Evolutionary conservation across 805 yeast genomes (phyloP), one percentile per base, ranked within the genome.

Genomic region (Saccharomycopsis amapae): DNA sequence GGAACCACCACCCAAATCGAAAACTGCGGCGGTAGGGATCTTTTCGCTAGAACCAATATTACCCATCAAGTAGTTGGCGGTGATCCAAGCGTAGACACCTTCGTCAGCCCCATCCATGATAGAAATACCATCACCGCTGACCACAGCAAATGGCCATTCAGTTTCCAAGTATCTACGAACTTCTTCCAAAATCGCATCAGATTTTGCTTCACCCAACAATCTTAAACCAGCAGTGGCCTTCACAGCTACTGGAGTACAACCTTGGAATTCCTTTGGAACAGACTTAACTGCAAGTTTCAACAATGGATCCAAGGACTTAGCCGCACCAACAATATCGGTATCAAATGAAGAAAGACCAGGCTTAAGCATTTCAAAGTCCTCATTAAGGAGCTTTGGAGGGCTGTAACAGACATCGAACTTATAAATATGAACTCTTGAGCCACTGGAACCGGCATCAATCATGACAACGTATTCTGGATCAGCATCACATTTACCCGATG

Each of bases 51-150:
- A 62, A 13, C 97, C 98, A 62, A 93, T 90, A 68, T 90, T 93
- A 35, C 97, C 97, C 56, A 90, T 73, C 54, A 93, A 69, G 63
- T 81, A 93, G 68, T 93, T 93, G 42, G 96, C 81, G 23, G 99
- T 93, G 63, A 93, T 84, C 99, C 99, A 93, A 1, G 98, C 98
- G 60, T 79, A 93, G 6, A 93, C 97, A 63, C 98, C 99, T 70
- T 94, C 98, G 56, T 90, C 95, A 49, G 79, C 81, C 55, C 98
- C 98, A 49, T 84, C 88, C 97, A 93, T 90, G 59, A 93, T 85
- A 9, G 89, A 73, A 49, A 93, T 73, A 52, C 97, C 97, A 49
- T 87, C 85, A 40, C 80, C 86, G 9, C 74, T 79, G 41, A 89
- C 95, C 40, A 93, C 87, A 2, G 96, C 83, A 69, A 93, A 93